Conservation (phyloP, 2,329 filamentous ascomycete genomes). For the Dothiorella sarmentorum region DNA sequence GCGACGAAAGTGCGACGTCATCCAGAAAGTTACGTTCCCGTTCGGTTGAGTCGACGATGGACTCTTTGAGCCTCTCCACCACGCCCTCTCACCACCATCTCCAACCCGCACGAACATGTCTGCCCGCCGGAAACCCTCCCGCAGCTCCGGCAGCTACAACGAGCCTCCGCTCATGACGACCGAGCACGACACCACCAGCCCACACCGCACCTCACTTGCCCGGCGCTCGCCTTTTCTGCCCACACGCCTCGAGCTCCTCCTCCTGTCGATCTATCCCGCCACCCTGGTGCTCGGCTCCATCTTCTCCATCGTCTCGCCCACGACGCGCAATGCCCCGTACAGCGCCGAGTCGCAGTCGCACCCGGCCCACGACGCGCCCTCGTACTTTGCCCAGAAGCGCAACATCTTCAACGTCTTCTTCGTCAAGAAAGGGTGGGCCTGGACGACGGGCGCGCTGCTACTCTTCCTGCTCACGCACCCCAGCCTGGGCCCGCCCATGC, state of each 20-base stretch:
- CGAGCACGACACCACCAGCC: conserved; percentile 10
- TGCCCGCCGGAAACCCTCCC: conserved; percentile 7
- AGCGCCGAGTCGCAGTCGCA: conserved; percentile 62
- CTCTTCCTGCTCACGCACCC: conserved; percentile 69
- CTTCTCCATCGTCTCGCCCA: conserved; percentile 75
- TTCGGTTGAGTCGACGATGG: background rate
- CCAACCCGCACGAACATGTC: background rate
- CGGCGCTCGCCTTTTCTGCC: conserved; percentile 60
- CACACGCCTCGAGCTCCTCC: conserved; percentile 62
- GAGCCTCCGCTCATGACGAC: background rate
- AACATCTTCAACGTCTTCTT: conserved; percentile 92
- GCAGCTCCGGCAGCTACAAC: conserved; percentile 16
- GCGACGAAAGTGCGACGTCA: conserved; percentile 6
- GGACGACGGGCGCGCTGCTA: conserved; percentile 74
- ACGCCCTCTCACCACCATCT: background rate
- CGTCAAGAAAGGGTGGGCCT: conserved; percentile 93
- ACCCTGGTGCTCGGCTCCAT: conserved; percentile 78
- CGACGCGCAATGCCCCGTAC: conserved; percentile 60
- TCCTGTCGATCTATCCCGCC: conserved; percentile 69
- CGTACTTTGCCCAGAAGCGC: conserved; percentile 90
- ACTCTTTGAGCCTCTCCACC: background rate
- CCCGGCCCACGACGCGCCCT: conserved; percentile 57
- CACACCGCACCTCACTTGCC: conserved; percentile 25
- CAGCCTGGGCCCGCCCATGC: conserved; percentile 44
- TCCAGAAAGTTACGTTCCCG: background rate